Evolutionary conservation across 2,329 filamentous ascomycete genomes (phyloP).

Genomic region (Cladobotryum protrusum): DNA sequence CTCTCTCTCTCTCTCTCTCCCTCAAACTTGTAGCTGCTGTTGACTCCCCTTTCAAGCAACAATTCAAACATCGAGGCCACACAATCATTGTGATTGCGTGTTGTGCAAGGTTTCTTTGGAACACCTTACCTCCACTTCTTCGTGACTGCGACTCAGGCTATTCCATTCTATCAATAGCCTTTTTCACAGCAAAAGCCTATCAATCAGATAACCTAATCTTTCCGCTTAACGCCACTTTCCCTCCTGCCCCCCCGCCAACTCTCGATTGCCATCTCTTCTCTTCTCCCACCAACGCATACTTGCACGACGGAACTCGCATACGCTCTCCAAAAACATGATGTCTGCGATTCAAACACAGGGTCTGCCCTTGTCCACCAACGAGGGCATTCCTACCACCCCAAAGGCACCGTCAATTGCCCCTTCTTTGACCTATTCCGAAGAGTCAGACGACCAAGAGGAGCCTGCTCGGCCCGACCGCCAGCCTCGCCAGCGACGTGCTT

Average conservation of each 20-base stretch:
- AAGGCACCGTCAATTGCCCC: conserved; percentile 47
- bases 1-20: neutral
- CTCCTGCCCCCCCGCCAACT: neutral
- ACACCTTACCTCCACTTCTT: neutral
- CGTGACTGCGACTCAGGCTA: neutral
- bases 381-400: conserved; percentile 41
- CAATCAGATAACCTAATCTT: neutral
- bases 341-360: conserved; percentile 7
- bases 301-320: neutral
- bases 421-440: conserved; percentile 57
- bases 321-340: conserved; percentile 4
- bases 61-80: neutral
- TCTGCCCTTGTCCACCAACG: conserved; percentile 23
- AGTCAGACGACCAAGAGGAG: conserved; percentile 54
- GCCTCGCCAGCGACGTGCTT: conserved; percentile 55
- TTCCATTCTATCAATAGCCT: neutral
- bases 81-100: neutral
- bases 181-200: neutral
- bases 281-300: neutral
- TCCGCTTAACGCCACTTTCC: neutral
- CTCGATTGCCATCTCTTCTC: neutral
- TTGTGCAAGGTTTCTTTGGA: too few relatives aligned
- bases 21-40: neutral
- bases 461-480: conserved; percentile 37
- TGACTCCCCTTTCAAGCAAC: neutral